Percentiles rank a stretch among this genome's conserved stretches.
Evolutionary conservation across 805 yeast species (phyloP).

Genomic region (Candida succiphila): DNA sequence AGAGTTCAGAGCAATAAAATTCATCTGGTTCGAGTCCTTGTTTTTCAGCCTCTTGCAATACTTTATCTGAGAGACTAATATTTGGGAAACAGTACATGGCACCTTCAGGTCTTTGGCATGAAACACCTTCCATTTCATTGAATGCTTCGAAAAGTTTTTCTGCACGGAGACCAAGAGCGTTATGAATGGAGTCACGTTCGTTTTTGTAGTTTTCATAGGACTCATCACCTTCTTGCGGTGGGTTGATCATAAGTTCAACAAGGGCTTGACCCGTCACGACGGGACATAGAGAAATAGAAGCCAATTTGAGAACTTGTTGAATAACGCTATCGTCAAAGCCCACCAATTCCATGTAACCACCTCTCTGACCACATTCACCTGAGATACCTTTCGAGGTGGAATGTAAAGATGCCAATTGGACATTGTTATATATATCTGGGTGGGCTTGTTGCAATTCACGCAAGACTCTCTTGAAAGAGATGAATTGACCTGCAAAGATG

Average conservation of each 20-base stretch:
- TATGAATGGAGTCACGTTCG: conserved; percentile 56
- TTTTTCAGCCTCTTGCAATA: conserved; percentile 49
- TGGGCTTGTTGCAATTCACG: conserved; percentile 45
- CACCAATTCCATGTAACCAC: conserved; percentile 93
- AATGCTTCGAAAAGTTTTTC: conserved; percentile 59
- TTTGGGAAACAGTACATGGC: conserved; percentile 96
- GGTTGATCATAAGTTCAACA: conserved; percentile 87
- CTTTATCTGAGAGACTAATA: conserved; percentile 54
- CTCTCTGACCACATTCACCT: conserved; percentile 99
- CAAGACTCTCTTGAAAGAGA: conserved; percentile 76
- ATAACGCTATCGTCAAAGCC: conserved; percentile 68
- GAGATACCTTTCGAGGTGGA: conserved; percentile 97
- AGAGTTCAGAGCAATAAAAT: conserved; percentile 74
- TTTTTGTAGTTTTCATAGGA: conserved; percentile 56
- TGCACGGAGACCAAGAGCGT: conserved; percentile 57
- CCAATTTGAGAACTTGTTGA: conserved; percentile 70
- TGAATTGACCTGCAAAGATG: conserved; percentile 71
- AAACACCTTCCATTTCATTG: conserved; percentile 65
- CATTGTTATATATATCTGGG: conserved; percentile 46
- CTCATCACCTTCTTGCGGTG: conserved; percentile 72
- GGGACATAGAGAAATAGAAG: conserved; percentile 87
- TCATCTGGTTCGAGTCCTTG: conserved; percentile 65
- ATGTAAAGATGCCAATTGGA: conserved; percentile 88
- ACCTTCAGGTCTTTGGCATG: conserved; percentile 87
- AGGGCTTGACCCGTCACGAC: conserved; percentile 93